Conservation (phyloP, 1,139 yeast species). For the Waltiozyma sp. region DNA sequence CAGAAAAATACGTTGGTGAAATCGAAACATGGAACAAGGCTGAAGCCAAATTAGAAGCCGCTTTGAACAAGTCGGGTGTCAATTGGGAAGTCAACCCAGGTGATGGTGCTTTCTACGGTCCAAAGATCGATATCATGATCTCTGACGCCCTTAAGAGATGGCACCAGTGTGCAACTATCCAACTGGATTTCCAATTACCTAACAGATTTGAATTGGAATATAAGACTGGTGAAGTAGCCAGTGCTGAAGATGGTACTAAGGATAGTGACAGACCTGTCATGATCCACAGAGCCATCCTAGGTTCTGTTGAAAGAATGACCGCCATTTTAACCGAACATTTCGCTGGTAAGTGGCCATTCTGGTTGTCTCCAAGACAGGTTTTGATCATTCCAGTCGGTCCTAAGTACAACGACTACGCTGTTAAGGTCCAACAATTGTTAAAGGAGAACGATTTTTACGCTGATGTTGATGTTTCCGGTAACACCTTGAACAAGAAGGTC, state of each 20-base stretch:
- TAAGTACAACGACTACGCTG: slow-evolving; percentile 82
- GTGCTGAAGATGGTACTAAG: slow-evolving; percentile 22
- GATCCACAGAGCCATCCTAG: slow-evolving; percentile 97
- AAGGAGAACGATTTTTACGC: slow-evolving; percentile 68
- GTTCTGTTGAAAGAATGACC: slow-evolving; percentile 97
- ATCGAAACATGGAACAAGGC: slow-evolving; percentile 84
- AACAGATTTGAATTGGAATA: slow-evolving; percentile 80
- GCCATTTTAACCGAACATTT: slow-evolving; percentile 94
- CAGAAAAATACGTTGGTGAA: slow-evolving; percentile 84
- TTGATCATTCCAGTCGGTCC: slow-evolving; percentile 94
- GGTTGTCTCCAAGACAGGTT: slow-evolving; percentile 96
- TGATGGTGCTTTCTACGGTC: slow-evolving; percentile 98
- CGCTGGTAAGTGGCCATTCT: slow-evolving; percentile 98
- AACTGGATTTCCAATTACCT: slow-evolving; percentile 95
- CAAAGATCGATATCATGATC: slow-evolving; percentile 91
- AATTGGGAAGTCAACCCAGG: slow-evolving; percentile 89
- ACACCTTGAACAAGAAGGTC: slow-evolving; percentile 92
- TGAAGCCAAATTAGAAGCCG: slow-evolving; percentile 63
- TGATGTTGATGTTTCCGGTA: slow-evolving; percentile 87
- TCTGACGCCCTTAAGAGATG: slow-evolving; percentile 87
- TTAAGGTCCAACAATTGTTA: slow-evolving; percentile 59
- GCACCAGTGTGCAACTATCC: slow-evolving; percentile 98
- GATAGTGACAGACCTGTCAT: slow-evolving; percentile 67
- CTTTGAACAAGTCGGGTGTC: slow-evolving; percentile 69
- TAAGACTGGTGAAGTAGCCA: slow-evolving; percentile 55